Conservation (phyloP, 2,329 filamentous ascomycete species). For the Curvularia spicifera region DNA sequence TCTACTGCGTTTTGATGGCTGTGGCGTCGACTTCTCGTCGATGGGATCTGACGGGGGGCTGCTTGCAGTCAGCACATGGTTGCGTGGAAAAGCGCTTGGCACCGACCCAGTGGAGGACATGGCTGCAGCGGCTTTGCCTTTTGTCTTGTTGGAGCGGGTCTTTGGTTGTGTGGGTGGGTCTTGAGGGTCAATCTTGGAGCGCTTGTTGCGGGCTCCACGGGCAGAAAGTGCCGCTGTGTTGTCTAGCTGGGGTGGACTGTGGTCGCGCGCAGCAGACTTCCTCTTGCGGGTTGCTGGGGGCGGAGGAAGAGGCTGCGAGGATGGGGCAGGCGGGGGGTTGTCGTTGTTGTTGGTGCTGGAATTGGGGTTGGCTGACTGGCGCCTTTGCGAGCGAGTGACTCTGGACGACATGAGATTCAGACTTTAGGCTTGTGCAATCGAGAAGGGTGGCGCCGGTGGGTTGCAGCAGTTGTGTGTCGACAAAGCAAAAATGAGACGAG, state of each 20-base stretch:
- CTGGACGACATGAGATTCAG: conserved; percentile 89
- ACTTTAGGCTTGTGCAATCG: conserved; percentile 35
- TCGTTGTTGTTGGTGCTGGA: conserved; percentile 52
- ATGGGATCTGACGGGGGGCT: conserved; percentile 70
- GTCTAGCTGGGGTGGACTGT: conserved; percentile 56
- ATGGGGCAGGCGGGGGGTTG: conserved; percentile 41
- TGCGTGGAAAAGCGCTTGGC: conserved; percentile 7
- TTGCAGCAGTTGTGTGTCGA: conserved; percentile 37
- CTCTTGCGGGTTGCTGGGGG: conserved; percentile 71
- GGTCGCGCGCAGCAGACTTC: conserved; percentile 65
- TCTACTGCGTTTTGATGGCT: conserved; percentile 75
- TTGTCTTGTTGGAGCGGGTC: conserved; percentile 65
- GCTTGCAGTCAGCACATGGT: conserved; percentile 32
- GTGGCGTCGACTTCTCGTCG: conserved; percentile 65
- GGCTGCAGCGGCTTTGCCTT: conserved; percentile 57
- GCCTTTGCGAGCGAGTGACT: conserved; percentile 93
- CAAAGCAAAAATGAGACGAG: conserved; percentile 29
- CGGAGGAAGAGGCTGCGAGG: conserved; percentile 53
- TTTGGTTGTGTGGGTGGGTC: conserved; percentile 49
- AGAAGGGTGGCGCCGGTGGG: conserved; percentile 35
- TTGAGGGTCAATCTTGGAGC: conserved; percentile 69
- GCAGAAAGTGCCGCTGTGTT: conserved; percentile 33
- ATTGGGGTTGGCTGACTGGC: conserved; percentile 70
- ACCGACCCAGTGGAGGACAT: conserved; percentile 77
- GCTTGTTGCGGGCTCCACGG: conserved; percentile 53